Evolutionary conservation across 2,329 filamentous ascomycete genomes (phyloP).

Genomic region (Pseudogymnoascus sp.): DNA sequence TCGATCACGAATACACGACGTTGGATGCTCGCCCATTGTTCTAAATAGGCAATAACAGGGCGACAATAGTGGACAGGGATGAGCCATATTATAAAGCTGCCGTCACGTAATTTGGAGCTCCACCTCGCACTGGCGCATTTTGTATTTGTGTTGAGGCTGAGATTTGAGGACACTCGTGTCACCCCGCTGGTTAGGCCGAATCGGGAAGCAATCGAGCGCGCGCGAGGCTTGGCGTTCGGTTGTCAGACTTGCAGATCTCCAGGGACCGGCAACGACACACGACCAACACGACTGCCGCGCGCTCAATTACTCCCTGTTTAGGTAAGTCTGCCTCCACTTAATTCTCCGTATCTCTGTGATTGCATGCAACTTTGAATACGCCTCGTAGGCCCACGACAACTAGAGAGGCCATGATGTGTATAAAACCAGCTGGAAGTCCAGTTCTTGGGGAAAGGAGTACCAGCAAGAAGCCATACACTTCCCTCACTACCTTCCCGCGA

Average conservation of each 20-base stretch:
- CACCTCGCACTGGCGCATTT: not conserved
- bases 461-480: not conserved
- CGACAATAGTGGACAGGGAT: not conserved
- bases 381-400: not conserved
- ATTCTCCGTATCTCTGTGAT: not conserved
- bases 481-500: not conserved
- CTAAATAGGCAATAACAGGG: not conserved
- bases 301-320: not conserved
- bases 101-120: not conserved
- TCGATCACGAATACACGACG: not conserved
- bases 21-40: not conserved
- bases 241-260: not conserved
- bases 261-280: not conserved
- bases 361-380: not conserved
- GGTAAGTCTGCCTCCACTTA: not conserved
- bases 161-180: not conserved
- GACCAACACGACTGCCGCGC: not conserved
- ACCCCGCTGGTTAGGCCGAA: constrained; percentile 12
- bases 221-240: constrained; percentile 3
- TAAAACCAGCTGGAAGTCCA: constrained; percentile 1
- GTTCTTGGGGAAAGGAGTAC: not conserved
- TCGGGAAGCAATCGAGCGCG: constrained; percentile 17
- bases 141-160: constrained; percentile 6
- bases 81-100: not conserved
- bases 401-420: not conserved